Conservation (phyloP, 2,329 filamentous ascomycete species). For the Xylariaceae sp. region DNA sequence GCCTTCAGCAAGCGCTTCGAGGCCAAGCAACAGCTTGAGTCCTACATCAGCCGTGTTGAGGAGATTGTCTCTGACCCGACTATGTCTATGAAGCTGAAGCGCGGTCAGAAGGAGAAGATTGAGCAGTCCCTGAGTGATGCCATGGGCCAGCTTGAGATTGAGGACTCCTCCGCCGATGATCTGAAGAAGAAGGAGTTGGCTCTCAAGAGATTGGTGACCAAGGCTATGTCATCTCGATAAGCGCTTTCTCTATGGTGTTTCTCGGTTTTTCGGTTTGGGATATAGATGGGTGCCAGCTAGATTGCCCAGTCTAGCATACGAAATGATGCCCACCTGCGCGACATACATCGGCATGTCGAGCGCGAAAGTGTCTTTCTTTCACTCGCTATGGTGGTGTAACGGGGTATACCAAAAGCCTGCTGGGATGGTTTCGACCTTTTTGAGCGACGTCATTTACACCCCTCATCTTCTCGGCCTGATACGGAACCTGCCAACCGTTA, state of each 20-base stretch:
- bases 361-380: constrained; percentile 15
- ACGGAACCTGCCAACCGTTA: constrained; percentile 17
- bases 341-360: constrained; percentile 23
- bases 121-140: constrained; percentile 95
- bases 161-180: constrained; percentile 87
- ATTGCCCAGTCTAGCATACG: constrained; percentile 22
- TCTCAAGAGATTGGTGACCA: constrained; percentile 96
- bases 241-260: constrained; percentile 19
- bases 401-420: constrained; percentile 26
- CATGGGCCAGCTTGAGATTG: constrained; percentile 95
- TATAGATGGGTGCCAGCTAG: constrained; percentile 25
- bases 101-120: constrained; percentile 99
- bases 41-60: constrained; percentile 97
- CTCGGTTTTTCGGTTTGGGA: constrained; percentile 21
- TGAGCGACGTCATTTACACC: constrained; percentile 18
- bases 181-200: constrained; percentile 99
- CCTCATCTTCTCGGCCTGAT: constrained; percentile 16
- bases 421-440: constrained; percentile 25
- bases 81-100: constrained; percentile 96
- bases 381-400: constrained; percentile 19
- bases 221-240: constrained; percentile 94
- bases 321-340: constrained; percentile 19
- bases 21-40: constrained; percentile 98
- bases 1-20: constrained; percentile 99
- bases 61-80: constrained; percentile 97